Evolutionary conservation across 2,329 filamentous ascomycete species (phyloP), one percentile per base, ranked within the genome.

Genomic region (Aspergillus glaucus): DNA sequence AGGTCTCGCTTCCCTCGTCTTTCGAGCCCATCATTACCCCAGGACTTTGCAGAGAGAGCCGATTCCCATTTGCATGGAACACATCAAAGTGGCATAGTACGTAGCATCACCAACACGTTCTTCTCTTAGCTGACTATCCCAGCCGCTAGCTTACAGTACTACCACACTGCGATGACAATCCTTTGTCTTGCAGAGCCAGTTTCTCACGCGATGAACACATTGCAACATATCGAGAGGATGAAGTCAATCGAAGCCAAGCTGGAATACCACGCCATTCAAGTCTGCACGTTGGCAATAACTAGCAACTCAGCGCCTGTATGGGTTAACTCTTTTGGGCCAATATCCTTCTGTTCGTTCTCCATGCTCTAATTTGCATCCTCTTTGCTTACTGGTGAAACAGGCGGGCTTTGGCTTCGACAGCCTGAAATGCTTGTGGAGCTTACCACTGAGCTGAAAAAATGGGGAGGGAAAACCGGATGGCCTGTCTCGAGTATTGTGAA

Each of bases 301-400:
- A 62, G 70, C n/a, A 68, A 69, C 5, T 69, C 63, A 4, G 61
- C 70, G 0, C 56, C 74, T 0, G 73, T 76, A 2, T 59, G 75
- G 4, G 71, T 78, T 3, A 77, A 78, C 50, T 64, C 72, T 3
- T 77, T 77, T 53, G 75, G 75, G 0, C 74, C 75, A 12, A 74
- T 77, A 24, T 62, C 69, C 1, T 76, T 70, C 45, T 75, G 75
- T 75, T 55, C 59, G 69, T 62, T 3, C 19, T 21, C 22, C 28
- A n/a, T 10, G 10, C 30, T 8, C 10, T 34, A 26, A 12, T 44
- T 12, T 12, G 26, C 9, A 30, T 28, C 2, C n/a, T 6, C 8
- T 15, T 7, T 34, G 19, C 24, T 44, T 14, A 21, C n/a, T 42
- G n/a, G 44, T 24, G 24, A 14, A 17, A 6, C 19, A 58, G 55